Conservation (phyloP, 2,329 filamentous ascomycete species). For the Endocalyx cinctus region DNA sequence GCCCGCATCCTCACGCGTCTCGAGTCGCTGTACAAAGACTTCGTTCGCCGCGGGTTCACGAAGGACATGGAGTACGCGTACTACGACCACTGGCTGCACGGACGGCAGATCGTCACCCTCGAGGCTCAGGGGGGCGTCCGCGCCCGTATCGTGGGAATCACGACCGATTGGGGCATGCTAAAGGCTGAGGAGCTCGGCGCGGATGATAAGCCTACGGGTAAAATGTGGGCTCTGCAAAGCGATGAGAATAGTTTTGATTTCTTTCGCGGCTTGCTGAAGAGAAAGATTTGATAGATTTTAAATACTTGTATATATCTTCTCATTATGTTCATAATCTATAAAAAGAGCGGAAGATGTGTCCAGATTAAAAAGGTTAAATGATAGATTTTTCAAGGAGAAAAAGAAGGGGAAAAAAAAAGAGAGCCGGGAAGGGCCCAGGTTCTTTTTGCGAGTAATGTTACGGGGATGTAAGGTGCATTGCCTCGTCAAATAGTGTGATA, state of each 20-base stretch:
- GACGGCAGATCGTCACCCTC: constrained; percentile 64
- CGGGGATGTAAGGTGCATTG: too few relatives aligned
- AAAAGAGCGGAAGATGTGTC: too few relatives aligned
- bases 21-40: constrained; percentile 71
- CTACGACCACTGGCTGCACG: constrained; percentile 83
- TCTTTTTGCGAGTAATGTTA: too few relatives aligned
- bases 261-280: constrained; percentile 79
- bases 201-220: constrained; percentile 70
- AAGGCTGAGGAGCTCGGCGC: constrained; percentile 76
- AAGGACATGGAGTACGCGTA: constrained; percentile 68
- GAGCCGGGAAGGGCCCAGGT: too few relatives aligned
- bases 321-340: too few relatives aligned
- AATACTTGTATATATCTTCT: too few relatives aligned
- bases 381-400: too few relatives aligned
- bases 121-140: constrained; percentile 73
- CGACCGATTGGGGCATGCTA: constrained; percentile 84
- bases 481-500: too few relatives aligned
- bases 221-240: constrained; percentile 79
- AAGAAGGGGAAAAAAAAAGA: too few relatives aligned
- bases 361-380: too few relatives aligned
- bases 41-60: constrained; percentile 72
- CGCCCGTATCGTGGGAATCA: constrained; percentile 81
- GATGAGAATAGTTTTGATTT: constrained; percentile 99
- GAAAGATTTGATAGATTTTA: constrained; percentile 62
- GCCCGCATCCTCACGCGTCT: constrained; percentile 75